A percentile compares a stretch with the other conserved stretches of the same genome.
Conservation (phyloP, 2,329 filamentous ascomycete species). For the Neobulgaria alba region DNA sequence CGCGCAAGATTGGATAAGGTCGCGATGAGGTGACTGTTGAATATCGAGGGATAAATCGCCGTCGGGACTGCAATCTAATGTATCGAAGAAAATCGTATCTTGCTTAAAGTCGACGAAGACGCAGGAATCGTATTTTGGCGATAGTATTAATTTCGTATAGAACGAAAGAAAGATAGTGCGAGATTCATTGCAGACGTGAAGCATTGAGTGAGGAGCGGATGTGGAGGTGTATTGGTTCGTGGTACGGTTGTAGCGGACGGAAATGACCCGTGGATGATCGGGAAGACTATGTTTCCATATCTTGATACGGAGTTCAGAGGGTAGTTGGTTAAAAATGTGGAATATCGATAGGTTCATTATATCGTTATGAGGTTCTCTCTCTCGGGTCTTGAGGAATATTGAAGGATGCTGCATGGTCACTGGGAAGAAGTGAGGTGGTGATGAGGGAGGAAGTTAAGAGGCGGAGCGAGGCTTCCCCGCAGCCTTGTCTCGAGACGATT, state of each 20-base stretch:
- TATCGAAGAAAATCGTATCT: conserved; percentile 25
- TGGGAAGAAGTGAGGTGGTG: background rate
- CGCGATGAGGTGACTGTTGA: conserved; percentile 13
- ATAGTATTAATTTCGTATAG: conserved; percentile 19
- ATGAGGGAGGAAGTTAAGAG: background rate
- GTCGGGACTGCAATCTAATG: conserved; percentile 20
- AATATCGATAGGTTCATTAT: conserved; percentile 1
- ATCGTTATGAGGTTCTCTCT: no score
- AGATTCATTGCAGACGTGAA: conserved; percentile 18
- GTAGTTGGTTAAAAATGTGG: conserved; percentile 15
- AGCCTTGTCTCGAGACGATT: background rate
- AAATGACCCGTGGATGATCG: conserved; percentile 14
- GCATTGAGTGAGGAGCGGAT: conserved; percentile 11
- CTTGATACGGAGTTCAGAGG: conserved; percentile 22
- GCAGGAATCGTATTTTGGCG: conserved; percentile 14
- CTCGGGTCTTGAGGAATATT: background rate
- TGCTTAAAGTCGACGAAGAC: conserved; percentile 20
- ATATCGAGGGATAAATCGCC: conserved; percentile 23
- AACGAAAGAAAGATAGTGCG: conserved; percentile 16
- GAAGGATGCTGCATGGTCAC: background rate
- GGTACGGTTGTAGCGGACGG: conserved; percentile 17
- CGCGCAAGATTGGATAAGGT: conserved; percentile 17
- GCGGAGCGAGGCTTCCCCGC: background rate
- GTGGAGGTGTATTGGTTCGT: conserved; percentile 14
- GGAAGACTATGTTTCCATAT: conserved; percentile 20